Base-by-base conservation (phyloP, 2,329 filamentous ascomycete genomes). In the Cadophora sp. region DNA sequence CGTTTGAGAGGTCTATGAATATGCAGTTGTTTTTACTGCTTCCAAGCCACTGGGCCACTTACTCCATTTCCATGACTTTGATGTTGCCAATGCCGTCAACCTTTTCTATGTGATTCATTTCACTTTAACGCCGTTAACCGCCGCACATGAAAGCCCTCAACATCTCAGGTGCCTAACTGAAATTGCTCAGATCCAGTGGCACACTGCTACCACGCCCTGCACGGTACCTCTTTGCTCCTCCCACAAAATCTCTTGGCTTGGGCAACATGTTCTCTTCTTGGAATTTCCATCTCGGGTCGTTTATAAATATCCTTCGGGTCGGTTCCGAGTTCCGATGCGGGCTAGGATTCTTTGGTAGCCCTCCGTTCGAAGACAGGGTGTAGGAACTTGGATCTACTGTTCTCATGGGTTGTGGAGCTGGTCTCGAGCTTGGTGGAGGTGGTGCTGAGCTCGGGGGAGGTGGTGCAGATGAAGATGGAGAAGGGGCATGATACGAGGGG, bases 151-250 rank as follows among this genome's bases (percentile, higher is more conserved):
- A n/a, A 59, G 3, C 20, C 16, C 53, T 9, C 22, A 18, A 6
- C 27, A 22, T 16, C 27, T 62, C 43, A 45, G 13, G 43, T 48
- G 41, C 59, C 65, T 55, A 77, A 53, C 73, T 64, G 48, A 75
- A 77, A 59, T 85, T 83, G 71, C 83, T 87, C 76, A 99, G 80
- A 82, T 98, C 93, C 73, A 98, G 82, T 36, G 96, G 96, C 72
- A 98, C 94, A 82, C 92, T 97, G 81, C 94, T 97, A 39, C 94
- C 95, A 76, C 95, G 87, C 9, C 96, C 96, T 43, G 96, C 96
- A 70, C 95, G 85, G 79, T 98, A 99, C 77, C 88, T 89, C 78
- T 91, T 94, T 22, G 85, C 81, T 3, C 87, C 88, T n/a, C 91
- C 91, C 1, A 84, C 80, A 76, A 96, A 97, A 1, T 91, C 89